Conservation (phyloP, 495 filamentous ascomycete species). For the Patellaria atrata region DNA sequence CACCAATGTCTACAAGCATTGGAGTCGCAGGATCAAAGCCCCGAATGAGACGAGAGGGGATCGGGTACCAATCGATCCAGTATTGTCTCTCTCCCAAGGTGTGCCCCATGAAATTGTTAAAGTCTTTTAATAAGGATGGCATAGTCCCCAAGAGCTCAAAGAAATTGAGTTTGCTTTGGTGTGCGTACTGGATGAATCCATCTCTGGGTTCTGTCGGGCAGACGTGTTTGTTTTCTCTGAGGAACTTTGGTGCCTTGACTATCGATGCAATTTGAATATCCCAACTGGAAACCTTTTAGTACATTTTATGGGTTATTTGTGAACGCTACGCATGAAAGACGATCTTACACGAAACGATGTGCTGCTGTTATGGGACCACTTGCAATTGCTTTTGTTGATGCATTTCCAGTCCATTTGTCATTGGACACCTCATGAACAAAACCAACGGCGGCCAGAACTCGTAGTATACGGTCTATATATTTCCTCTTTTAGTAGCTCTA, state of each 20-base stretch:
- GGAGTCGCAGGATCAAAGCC: neutral
- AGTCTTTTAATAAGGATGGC: neutral
- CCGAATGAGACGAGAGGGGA: neutral
- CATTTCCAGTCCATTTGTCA: constrained; percentile 1
- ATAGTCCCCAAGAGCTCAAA: neutral
- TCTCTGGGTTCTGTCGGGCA: neutral
- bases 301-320: neutral
- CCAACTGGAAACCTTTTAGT: neutral
- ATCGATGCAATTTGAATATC: neutral
- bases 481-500: neutral
- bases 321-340: neutral
- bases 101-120: constrained; percentile 7
- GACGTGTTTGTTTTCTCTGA: neutral
- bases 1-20: constrained; percentile 1
- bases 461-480: constrained; percentile 3
- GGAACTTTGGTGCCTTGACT: neutral
- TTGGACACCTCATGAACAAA: neutral
- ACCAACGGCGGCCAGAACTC: constrained; percentile 1
- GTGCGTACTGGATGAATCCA: constrained; percentile 7
- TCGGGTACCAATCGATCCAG: constrained; percentile 1
- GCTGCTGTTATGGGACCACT: neutral
- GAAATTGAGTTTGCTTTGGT: neutral
- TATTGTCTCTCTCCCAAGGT: neutral
- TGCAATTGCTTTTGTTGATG: constrained; percentile 1
- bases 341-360: constrained; percentile 2